A percentile compares a stretch with the other conserved stretches of the same genome.
phyloP scores from a whole-genome alignment of 768 basidiomycete genomes.

The Agrocybe praecox region DNA sequence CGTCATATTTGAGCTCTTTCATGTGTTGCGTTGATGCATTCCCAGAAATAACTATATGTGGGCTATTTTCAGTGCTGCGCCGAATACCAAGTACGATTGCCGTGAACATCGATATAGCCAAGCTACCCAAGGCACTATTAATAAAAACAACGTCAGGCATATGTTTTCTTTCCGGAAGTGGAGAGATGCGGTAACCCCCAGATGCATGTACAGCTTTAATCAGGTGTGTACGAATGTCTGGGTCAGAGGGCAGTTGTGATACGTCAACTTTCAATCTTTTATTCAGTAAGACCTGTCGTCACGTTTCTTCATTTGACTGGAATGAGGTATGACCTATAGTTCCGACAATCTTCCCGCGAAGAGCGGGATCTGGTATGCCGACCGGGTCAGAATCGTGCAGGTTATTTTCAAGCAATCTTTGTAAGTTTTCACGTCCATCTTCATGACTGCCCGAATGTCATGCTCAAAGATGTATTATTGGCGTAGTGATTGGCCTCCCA shows the following conservation, averaged over 20 bases:
- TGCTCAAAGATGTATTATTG: slow-evolving; percentile 4
- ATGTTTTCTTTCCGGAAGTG: slow-evolving; percentile 3
- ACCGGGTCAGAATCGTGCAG: not conserved
- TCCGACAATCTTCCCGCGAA: slow-evolving; percentile 24
- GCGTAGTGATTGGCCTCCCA: not conserved
- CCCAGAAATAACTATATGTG: slow-evolving; percentile 12
- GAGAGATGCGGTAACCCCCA: not conserved
- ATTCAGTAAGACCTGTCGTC: slow-evolving; percentile 17
- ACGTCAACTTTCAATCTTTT: slow-evolving; percentile 8
- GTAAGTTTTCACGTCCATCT: not conserved
- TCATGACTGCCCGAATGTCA: not conserved
- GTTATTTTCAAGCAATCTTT: not conserved
- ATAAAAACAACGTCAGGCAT: not conserved
- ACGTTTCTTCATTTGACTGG: slow-evolving; percentile 18
- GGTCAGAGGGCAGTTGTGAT: slow-evolving; percentile 6
- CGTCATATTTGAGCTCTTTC: slow-evolving; percentile 8
- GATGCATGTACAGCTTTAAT: not conserved
- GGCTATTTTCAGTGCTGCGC: slow-evolving; percentile 3
- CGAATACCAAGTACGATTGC: slow-evolving; percentile 7
- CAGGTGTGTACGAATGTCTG: not conserved
- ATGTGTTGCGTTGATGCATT: slow-evolving; percentile 17
- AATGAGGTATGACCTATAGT: slow-evolving; percentile 8
- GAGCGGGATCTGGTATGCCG: slow-evolving; percentile 14
- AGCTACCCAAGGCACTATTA: not conserved
- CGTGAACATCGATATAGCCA: slow-evolving; percentile 1